A percentile compares a stretch with the other conserved stretches of the same genome.
Evolutionary conservation across 495 filamentous ascomycete genomes (phyloP).

Genomic region (Trichoderma orchidacearum): DNA sequence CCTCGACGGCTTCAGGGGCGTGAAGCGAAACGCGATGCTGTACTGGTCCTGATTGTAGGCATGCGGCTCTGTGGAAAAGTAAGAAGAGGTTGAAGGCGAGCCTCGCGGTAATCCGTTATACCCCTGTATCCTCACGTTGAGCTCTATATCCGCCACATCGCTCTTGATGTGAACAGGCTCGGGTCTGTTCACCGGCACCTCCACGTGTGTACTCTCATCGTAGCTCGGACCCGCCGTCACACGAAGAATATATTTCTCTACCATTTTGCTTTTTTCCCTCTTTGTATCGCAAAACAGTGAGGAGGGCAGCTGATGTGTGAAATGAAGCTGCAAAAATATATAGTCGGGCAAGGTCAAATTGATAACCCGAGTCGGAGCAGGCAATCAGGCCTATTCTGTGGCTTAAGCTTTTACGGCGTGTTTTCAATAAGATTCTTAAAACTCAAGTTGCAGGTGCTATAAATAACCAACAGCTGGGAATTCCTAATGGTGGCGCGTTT

Average conservation of each 20-base stretch:
- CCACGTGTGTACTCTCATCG: conserved; percentile 46
- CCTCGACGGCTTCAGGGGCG: conserved; percentile 32
- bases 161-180: conserved; percentile 42
- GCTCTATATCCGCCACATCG: conserved; percentile 40
- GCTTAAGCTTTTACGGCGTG: not conserved
- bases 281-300: not conserved
- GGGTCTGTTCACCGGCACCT: conserved; percentile 58
- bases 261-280: conserved; percentile 27
- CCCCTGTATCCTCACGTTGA: conserved; percentile 56
- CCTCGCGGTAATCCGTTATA: conserved; percentile 42
- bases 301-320: not conserved
- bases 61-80: conserved; percentile 62
- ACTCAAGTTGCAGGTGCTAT: too few relatives aligned
- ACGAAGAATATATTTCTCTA: conserved; percentile 52
- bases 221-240: conserved; percentile 68
- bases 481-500: not conserved
- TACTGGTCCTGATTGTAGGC: conserved; percentile 55
- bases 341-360: not conserved
- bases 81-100: conserved; percentile 47
- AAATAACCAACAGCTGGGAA: not conserved
- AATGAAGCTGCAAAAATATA: not conserved
- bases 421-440: not conserved
- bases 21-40: conserved; percentile 63
- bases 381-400: not conserved
- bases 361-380: not conserved